Base-by-base conservation (phyloP, 768 basidiomycete species). In the Solioccasus polychromus region DNA sequence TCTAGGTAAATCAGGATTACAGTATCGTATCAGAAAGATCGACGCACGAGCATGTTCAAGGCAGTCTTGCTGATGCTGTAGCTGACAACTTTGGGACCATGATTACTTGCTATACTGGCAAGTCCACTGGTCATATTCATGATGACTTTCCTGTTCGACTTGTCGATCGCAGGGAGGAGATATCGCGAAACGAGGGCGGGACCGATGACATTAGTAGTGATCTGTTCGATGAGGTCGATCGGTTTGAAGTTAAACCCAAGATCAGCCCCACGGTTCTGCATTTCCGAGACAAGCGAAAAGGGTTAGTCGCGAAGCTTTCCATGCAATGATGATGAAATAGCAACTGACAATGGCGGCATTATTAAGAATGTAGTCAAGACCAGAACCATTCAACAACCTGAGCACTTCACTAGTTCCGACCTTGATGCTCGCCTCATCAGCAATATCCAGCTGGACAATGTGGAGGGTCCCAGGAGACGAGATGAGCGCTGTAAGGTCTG, bases 321-420 rank as follows among this genome's bases (percentile, higher is more conserved):
- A 44, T 22, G 18, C n/a, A 37, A 5, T 8, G 15, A 19, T n/a
- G n/a, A 19, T 1, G 17, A 5, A 17, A n/a, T 12, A 42, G 2
- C 6, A 7, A 61, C 71, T 40, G 43, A 71, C 70, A 32, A 68
- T 59, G 1, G 57, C 70, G n/a, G 70, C 68, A 39, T 70, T 71
- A 58, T 71, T 73, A 42, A 69, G 36, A 12, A 71, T 54, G 37
- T 69, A 71, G 56, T 71, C 68, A 10, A 70, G 50, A 6, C 66
- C n/a, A n/a, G 14, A 41, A 17, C 55, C 54, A 8, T 57, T 61
- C 22, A 71, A 50, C 18, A 66, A 45, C n/a, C n/a, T n/a, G n/a
- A n/a, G n/a, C n/a, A n/a, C n/a, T n/a, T 51, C 42, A 31, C 51
- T 39, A 9, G 50, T 55, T 5, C 66, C 62, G 2, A 35, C 47